phyloP scores from a whole-genome alignment of 1,284 basidiomycete genomes.

The Pulveroboletus sp. region DNA sequence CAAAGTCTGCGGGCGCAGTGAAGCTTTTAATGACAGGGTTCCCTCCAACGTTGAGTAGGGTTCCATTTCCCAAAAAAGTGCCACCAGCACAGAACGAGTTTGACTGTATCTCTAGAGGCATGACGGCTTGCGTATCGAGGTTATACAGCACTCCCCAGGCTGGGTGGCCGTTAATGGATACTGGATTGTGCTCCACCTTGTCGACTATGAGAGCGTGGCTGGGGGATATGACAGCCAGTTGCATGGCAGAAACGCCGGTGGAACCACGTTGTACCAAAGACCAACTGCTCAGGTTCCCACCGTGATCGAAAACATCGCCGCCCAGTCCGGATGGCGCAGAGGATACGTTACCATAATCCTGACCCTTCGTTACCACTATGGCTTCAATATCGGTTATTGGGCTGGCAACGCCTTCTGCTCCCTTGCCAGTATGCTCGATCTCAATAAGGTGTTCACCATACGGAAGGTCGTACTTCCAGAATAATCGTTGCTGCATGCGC shows the following conservation, averaged over 20 bases:
- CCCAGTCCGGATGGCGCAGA: not conserved
- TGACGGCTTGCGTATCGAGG: conserved; percentile 57
- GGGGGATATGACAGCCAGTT: conserved; percentile 65
- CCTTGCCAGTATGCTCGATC: conserved; percentile 52
- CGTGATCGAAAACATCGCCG: not conserved
- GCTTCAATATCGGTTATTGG: conserved; percentile 57
- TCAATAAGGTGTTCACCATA: conserved; percentile 57
- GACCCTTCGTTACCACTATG: conserved; percentile 55
- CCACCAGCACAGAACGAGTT: conserved; percentile 91
- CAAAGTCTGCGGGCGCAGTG: conserved; percentile 69
- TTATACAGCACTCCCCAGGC: conserved; percentile 79
- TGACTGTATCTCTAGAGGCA: conserved; percentile 62
- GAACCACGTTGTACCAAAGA: conserved; percentile 53
- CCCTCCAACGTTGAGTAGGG: conserved; percentile 72
- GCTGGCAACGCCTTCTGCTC: conserved; percentile 33
- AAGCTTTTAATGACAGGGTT: conserved; percentile 65
- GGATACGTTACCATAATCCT: conserved; percentile 5
- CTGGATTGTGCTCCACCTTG: conserved; percentile 83
- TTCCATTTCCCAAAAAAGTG: conserved; percentile 70
- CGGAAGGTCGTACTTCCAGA: conserved; percentile 53
- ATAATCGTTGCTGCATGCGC: conserved; percentile 58
- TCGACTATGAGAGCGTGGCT: conserved; percentile 74
- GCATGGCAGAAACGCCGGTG: conserved; percentile 83
- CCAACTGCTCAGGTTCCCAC: conserved; percentile 35
- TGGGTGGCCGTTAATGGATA: conserved; percentile 66